A percentile compares a stretch with the other conserved stretches of the same genome.
Evolutionary conservation across 768 basidiomycete species (phyloP).

Genomic region (Russula brevipes): DNA sequence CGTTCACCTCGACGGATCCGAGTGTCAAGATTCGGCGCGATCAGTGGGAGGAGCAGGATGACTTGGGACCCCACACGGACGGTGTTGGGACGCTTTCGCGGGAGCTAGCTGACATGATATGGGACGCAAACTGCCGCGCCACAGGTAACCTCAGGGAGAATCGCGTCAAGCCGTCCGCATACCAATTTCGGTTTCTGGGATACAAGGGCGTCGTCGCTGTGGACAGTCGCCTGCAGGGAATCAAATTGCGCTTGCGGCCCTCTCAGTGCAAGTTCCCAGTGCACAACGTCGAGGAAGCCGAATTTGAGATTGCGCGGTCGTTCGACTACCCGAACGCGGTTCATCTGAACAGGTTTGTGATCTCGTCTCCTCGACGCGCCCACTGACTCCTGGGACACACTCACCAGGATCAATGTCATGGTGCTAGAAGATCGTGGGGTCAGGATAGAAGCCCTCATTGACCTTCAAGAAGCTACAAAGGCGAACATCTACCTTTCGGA

Average conservation of each 20-base stretch:
- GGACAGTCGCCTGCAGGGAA: conserved; percentile 50
- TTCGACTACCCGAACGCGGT: conserved; percentile 55
- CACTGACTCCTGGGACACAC: not conserved
- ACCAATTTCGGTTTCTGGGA: conserved; percentile 75
- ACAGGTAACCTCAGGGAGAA: conserved; percentile 16
- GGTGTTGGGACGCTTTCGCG: conserved; percentile 75
- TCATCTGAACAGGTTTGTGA: conserved; percentile 63
- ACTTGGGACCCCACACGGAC: conserved; percentile 65
- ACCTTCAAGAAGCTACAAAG: conserved; percentile 57
- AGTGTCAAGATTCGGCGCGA: conserved; percentile 50
- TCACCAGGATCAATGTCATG: conserved; percentile 63
- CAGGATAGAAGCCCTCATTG: conserved; percentile 48
- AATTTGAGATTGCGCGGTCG: conserved; percentile 69
- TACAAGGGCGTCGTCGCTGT: conserved; percentile 78
- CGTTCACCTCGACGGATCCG: conserved; percentile 77
- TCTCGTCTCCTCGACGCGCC: not conserved
- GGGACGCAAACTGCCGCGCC: conserved; percentile 46
- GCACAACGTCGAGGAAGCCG: conserved; percentile 39
- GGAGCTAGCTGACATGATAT: conserved; percentile 54
- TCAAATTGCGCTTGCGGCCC: conserved; percentile 61
- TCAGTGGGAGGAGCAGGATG: conserved; percentile 62
- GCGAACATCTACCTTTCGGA: conserved; percentile 54
- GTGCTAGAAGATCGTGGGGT: conserved; percentile 74
- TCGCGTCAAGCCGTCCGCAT: conserved; percentile 35
- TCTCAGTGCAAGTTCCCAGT: conserved; percentile 76